Evolutionary conservation across 2,329 filamentous ascomycete genomes (phyloP).

Genomic region (Alternaria hordeiaustralica): DNA sequence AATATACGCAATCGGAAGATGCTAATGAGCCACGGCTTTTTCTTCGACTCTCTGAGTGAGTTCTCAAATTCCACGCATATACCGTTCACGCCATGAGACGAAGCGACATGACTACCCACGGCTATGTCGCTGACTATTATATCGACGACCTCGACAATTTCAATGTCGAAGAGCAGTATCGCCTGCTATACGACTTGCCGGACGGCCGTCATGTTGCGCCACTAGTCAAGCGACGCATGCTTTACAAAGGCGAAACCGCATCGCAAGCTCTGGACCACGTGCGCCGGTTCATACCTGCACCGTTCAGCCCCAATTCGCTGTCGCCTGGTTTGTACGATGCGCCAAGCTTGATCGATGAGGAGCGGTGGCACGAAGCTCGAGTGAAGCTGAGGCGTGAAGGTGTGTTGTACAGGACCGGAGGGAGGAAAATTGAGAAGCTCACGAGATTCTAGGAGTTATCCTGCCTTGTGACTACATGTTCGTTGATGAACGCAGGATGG

Average conservation of each 20-base stretch:
- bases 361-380: conserved; percentile 8
- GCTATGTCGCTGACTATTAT: background rate
- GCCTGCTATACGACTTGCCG: background rate
- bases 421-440: background rate
- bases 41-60: background rate
- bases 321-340: background rate
- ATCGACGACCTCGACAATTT: background rate
- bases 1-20: background rate
- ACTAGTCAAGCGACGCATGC: background rate
- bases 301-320: background rate
- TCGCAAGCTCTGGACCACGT: background rate
- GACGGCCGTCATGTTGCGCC: background rate
- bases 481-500: background rate
- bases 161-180: background rate
- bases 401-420: background rate
- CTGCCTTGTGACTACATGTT: conserved; percentile 3
- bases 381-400: conserved; percentile 1
- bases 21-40: background rate
- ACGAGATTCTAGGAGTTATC: background rate
- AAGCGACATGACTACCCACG: background rate
- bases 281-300: background rate
- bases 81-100: background rate
- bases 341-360: conserved; percentile 13
- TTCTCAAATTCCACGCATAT: background rate
- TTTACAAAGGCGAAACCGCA: background rate